Base-by-base conservation (phyloP, 169 alveolate species). In the Eimeria praecox region DNA sequence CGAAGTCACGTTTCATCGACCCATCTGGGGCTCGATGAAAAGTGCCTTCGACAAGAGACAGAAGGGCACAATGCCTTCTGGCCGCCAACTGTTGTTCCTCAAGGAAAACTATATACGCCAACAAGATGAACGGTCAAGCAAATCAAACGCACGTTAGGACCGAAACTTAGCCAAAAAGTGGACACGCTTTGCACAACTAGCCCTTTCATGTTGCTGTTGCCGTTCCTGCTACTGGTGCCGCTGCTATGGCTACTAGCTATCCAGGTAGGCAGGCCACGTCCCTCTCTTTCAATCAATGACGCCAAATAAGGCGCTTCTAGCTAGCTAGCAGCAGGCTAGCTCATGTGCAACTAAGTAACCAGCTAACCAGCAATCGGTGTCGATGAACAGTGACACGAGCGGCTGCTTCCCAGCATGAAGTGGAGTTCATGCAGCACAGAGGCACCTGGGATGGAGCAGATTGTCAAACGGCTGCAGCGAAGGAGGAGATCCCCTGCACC, bases 401-500 rank as follows among this genome's bases (percentile, higher is more conserved):
- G 20, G 30, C 78, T 9, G 27, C 78, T 33, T 4, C 78, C 78
- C 46, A 66, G 3, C 78, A 66, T n/a, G 78, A n/a, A 66, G 3
- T 66, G 42, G 78, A 66, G 78, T 12, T 66, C 46, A 1, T 66
- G 78, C 18, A 66, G 78, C 46, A 66, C 78, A 66, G 78, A n/a
- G 40, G 78, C 78, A 66, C 78, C 78, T 2, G 78, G 78, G 40
- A 66, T 66, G 24, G 42, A 33, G 12, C 78, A 66, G 44, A 33
- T n/a, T 9, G 78, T 66, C 78, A 66, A 66, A 30, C 14, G 42
- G 78, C 78, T 20, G 78, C 78, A 66, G 78, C 78, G 78, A 12
- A 30, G 44, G 46, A 66, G 27, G 78, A 66, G 78, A 24, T 66
- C 78, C 78, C 78, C 78, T 66, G 78, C 78, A 66, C 46, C 78